Percentiles rank a stretch among this genome's conserved stretches.
Evolutionary conservation across 164 flowering plant genomes (phyloP).

Genomic region (Nymphaea colorata): DNA sequence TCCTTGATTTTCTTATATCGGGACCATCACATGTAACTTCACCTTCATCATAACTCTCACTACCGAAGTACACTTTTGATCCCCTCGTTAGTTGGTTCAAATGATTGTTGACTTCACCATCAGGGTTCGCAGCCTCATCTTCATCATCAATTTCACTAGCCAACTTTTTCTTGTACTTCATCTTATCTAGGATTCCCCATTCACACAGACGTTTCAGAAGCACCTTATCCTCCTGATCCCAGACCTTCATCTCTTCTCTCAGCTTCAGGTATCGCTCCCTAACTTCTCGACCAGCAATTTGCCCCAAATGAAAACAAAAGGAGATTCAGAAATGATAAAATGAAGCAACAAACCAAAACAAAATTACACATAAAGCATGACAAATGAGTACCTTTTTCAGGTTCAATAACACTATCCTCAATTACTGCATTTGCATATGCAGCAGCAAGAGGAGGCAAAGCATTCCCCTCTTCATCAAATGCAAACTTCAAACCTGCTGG

Average conservation of each 20-base stretch:
- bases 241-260: conserved; percentile 50
- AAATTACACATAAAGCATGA: too few species aligned
- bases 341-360: too few species aligned
- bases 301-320: neutral
- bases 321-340: neutral
- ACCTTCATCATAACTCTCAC: conserved; percentile 27
- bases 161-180: conserved; percentile 41
- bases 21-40: neutral
- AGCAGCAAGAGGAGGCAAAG: conserved; percentile 62
- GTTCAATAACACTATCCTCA: conserved; percentile 18
- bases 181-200: conserved; percentile 43
- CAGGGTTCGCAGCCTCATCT: conserved; percentile 30
- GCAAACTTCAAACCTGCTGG: conserved; percentile 71
- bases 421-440: conserved; percentile 33
- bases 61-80: conserved; percentile 43
- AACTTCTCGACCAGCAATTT: conserved; percentile 17
- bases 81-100: conserved; percentile 15
- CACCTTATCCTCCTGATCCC: conserved; percentile 72
- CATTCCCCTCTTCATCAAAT: conserved; percentile 78
- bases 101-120: conserved; percentile 17
- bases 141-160: conserved; percentile 5
- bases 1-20: conserved; percentile 4
- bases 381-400: conserved; percentile 43
- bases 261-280: conserved; percentile 36
- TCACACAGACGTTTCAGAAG: conserved; percentile 41